phyloP scores from a whole-genome alignment of 305 asterid genomes.

The Salvia sclarea region DNA sequence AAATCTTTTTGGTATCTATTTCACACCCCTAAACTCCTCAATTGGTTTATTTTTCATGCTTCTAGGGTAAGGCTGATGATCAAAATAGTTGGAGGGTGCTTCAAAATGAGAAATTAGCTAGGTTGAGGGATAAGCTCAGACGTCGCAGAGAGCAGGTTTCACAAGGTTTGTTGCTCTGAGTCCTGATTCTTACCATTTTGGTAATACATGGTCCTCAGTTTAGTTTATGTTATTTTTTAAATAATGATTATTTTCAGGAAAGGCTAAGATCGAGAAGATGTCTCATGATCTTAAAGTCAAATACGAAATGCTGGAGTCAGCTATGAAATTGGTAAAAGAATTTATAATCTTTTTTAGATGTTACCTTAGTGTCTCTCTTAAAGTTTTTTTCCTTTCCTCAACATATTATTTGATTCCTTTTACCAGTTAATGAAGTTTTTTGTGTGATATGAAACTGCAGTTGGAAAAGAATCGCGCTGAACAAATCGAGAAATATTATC shows the following conservation, averaged over 20 bases:
- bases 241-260: slow-evolving; percentile 59
- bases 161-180: slow-evolving; percentile 54
- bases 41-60: slow-evolving; percentile 19
- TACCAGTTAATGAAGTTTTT: slow-evolving; percentile 24
- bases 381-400: slow-evolving; percentile 1
- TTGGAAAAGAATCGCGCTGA: slow-evolving; percentile 70
- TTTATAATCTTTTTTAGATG: slow-evolving; percentile 6
- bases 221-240: slow-evolving; percentile 26
- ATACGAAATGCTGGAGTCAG: slow-evolving; percentile 70
- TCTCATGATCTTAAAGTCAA: slow-evolving; percentile 70
- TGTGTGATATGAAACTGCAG: slow-evolving; percentile 55
- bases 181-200: slow-evolving; percentile 22
- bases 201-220: slow-evolving; percentile 20
- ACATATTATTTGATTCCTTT: slow-evolving; percentile 19
- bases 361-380: slow-evolving; percentile 13
- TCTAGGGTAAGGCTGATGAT: slow-evolving; percentile 94
- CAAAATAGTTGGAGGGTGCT: slow-evolving; percentile 87
- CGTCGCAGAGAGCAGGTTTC: slow-evolving; percentile 63
- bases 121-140: slow-evolving; percentile 75
- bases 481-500: slow-evolving; percentile 83
- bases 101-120: slow-evolving; percentile 74
- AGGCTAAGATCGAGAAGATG: slow-evolving; percentile 63
- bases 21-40: slow-evolving; percentile 3
- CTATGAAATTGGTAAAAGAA: slow-evolving; percentile 58
- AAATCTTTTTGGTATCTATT: slow-evolving; percentile 1